Evolutionary conservation across 1,139 yeast species (phyloP), one percentile per base, ranked within the genome.

Genomic region (Geotrichum phurueaensis): DNA sequence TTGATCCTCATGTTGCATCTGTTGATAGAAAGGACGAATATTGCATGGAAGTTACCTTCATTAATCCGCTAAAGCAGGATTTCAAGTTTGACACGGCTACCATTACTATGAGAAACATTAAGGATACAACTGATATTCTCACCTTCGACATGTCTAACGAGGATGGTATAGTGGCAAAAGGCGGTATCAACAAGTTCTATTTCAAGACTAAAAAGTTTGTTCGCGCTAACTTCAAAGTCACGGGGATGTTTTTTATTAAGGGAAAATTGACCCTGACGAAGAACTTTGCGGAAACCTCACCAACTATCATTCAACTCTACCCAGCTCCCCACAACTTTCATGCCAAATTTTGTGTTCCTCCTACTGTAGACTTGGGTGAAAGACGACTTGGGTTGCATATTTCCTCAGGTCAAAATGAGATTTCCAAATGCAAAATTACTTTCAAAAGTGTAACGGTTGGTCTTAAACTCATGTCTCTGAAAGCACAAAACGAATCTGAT

Each of bases 211-310:
- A 64, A 31, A 63, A 63, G 25, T 64, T 68, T 48, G 57, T 65
- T n/a, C 64, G 64, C 27, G 76, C 76, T 3, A 54, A 63, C 1
- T 73, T 73, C 63, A 63, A 63, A 13, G 53, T 71, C 13, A 61
- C 68, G 1, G 61, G 65, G 4, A 56, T 73, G 12, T 63, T 63
- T 4, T 66, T 72, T 2, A 60, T 62, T 1, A 57, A 62, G 53
- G 73, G 65, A 3, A 70, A 63, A 58, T 68, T 66, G 31, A 62
- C 60, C 18, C 68, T 69, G 56, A 62, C 59, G n/a, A 69, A 69
- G 63, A 68, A 64, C 1, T 70, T 71, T 56, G 53, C 59, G 0
- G 64, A 56, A 57, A 58, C 56, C 0, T 57, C 62, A 15, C 62
- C 65, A 4, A 48, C 62, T 23, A 43, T 64, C 15, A 56, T 69